Conservation (phyloP, 1,284 basidiomycete genomes). For the Lentinus polychrous region DNA sequence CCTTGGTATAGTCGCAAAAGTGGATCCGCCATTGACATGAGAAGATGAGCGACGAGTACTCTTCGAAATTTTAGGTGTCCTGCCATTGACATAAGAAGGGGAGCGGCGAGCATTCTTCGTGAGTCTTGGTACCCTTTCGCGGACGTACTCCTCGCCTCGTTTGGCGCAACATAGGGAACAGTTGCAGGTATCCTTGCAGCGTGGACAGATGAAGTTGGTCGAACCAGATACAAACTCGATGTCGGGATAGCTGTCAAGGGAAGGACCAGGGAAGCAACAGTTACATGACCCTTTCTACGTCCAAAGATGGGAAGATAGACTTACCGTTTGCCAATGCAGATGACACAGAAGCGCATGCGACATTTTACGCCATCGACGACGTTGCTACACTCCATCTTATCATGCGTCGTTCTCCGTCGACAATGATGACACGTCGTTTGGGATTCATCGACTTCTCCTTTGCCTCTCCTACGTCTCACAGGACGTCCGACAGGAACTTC, state of each 20-base stretch:
- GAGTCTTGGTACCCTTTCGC: conserved; percentile 5
- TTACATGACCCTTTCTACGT: no score
- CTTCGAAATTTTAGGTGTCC: background rate
- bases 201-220: conserved; percentile 19
- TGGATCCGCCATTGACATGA: no score
- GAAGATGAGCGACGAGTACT: background rate
- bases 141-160: conserved; percentile 21
- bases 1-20: no score
- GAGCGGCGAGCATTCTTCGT: background rate
- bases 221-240: conserved; percentile 18
- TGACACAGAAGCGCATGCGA: conserved; percentile 19
- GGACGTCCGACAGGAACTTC: no score
- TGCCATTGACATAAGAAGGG: background rate
- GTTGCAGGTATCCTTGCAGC: conserved; percentile 19
- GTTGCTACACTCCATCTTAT: conserved; percentile 23
- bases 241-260: conserved; percentile 17
- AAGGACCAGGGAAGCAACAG: background rate
- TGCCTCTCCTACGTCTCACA: no score
- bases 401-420: conserved; percentile 11
- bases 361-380: conserved; percentile 16
- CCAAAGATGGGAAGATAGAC: no score
- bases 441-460: no score
- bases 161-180: conserved; percentile 19
- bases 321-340: conserved; percentile 21
- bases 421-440: background rate